Conservation (phyloP, 805 yeast genomes). For the Wickerhamiella kurtzmanii region DNA sequence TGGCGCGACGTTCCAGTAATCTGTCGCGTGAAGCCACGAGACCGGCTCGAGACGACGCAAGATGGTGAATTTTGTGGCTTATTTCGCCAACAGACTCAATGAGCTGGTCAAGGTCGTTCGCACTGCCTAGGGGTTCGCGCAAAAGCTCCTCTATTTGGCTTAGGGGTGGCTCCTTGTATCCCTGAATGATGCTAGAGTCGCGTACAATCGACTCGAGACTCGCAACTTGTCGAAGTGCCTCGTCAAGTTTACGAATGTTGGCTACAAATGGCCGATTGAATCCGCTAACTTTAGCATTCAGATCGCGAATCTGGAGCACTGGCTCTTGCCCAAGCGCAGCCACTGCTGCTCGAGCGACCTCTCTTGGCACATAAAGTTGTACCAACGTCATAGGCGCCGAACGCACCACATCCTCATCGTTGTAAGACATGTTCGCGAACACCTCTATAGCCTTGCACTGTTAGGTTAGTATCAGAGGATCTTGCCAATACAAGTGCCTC, state of each 20-base stretch:
- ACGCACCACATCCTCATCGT: conserved; percentile 28
- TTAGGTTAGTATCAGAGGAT: too few species aligned
- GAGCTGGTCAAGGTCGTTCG: conserved; percentile 59
- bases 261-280: conserved; percentile 83
- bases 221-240: conserved; percentile 35
- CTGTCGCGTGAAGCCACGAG: conserved; percentile 46
- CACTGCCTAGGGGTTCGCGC: conserved; percentile 18
- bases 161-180: not conserved
- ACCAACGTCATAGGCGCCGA: conserved; percentile 96
- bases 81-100: conserved; percentile 46
- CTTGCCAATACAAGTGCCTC: too few species aligned
- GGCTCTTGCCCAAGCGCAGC: conserved; percentile 74
- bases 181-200: not conserved
- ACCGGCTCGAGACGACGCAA: conserved; percentile 53
- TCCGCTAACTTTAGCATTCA: conserved; percentile 60
- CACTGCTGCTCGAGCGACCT: conserved; percentile 71
- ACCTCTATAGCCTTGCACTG: too few species aligned
- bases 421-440: not conserved
- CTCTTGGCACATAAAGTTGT: conserved; percentile 81
- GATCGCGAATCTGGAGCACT: conserved; percentile 74
- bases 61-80: conserved; percentile 58
- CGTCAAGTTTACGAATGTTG: conserved; percentile 72
- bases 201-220: conserved; percentile 8
- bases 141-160: conserved; percentile 1
- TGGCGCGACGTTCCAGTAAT: conserved; percentile 59